These are phyloP conservation scores for Amanita rubescens DNA, from an alignment of 768 basidiomycete species.

Conservation along the genomic window DNA sequence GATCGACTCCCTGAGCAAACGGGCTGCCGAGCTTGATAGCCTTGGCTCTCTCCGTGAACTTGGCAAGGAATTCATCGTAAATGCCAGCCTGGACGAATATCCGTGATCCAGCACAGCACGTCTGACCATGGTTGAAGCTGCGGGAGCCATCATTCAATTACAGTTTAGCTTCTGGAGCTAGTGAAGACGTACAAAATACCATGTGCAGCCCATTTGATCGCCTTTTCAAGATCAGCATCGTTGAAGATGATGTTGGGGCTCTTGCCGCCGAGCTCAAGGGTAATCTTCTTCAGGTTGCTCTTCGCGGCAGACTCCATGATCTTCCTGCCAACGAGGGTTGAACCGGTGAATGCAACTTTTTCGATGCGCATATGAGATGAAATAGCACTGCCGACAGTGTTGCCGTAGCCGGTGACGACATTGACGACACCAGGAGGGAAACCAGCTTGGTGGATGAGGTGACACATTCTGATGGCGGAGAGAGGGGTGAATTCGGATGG, in stretches of 20 bases:
- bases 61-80: conserved; percentile 70
- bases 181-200: conserved; percentile 49
- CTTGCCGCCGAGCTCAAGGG: conserved; percentile 73
- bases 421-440: conserved; percentile 79
- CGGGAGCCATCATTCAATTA: background rate
- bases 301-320: conserved; percentile 69
- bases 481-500: conserved; percentile 77
- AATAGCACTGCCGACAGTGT: conserved; percentile 62
- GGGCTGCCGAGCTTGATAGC: conserved; percentile 58
- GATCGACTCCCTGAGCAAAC: conserved; percentile 45
- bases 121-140: conserved; percentile 66
- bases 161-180: too few species aligned
- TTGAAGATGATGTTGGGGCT: conserved; percentile 59
- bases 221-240: conserved; percentile 56
- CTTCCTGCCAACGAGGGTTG: conserved; percentile 64
- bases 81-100: conserved; percentile 76
- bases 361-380: conserved; percentile 54
- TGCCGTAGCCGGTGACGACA: conserved; percentile 57
- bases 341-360: conserved; percentile 57
- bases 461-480: conserved; percentile 48
- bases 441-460: conserved; percentile 63
- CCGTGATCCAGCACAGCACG: conserved; percentile 80
- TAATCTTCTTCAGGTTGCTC: conserved; percentile 66
- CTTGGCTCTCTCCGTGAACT: conserved; percentile 44
- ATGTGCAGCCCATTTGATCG: conserved; percentile 56